phyloP scores from a whole-genome alignment of 768 basidiomycete species.

The Coprinopsis marcescibilis region DNA sequence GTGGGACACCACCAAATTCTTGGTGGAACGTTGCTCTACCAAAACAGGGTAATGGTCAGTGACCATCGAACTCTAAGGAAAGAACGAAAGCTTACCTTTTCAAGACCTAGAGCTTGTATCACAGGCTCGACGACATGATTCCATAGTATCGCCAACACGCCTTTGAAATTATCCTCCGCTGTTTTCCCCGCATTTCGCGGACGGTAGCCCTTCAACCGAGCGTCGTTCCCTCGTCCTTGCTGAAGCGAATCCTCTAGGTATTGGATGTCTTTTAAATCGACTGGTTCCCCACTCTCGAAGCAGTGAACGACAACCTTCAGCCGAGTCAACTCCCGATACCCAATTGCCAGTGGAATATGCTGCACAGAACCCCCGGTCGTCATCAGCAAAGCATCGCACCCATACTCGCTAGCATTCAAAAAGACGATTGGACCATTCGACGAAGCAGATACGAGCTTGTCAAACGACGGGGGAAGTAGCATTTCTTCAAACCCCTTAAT shows the following conservation, averaged over 20 bases:
- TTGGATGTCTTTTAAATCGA: no score
- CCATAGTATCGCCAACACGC: neutral
- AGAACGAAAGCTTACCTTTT: neutral
- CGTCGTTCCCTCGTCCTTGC: no score
- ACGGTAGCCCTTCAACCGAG: neutral
- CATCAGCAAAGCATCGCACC: no score
- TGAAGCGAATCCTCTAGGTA: no score
- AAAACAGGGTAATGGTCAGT: neutral
- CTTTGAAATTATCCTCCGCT: neutral
- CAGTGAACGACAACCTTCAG: no score
- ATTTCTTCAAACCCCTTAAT: neutral
- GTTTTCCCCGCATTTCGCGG: neutral
- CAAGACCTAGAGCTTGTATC: neutral
- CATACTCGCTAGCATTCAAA: neutral
- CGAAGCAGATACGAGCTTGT: neutral
- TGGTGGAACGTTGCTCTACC: neutral
- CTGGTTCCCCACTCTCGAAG: no score
- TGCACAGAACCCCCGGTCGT: neutral
- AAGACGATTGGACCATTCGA: neutral
- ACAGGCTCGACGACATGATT: neutral
- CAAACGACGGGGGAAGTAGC: neutral
- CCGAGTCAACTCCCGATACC: no score
- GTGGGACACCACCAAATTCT: constrained; percentile 2
- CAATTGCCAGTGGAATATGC: neutral
- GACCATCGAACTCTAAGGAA: neutral